Base-by-base conservation (phyloP, 768 basidiomycete species). In the Kwoniella botswanensis region DNA sequence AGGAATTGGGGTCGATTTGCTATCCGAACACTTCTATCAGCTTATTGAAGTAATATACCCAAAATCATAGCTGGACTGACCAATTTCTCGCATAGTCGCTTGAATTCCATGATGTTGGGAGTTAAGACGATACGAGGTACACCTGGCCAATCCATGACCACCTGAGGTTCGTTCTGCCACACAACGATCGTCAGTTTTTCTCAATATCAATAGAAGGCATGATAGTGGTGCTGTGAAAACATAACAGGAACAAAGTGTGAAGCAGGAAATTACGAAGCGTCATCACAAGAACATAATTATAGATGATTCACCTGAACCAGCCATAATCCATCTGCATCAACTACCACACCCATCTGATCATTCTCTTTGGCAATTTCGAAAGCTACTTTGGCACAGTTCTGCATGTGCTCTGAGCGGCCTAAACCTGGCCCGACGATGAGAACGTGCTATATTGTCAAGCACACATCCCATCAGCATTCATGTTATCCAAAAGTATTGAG, bases 371-470 rank as follows among this genome's bases (percentile, higher is more conserved):
- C 96, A 53, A 96, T 86, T 11, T 84, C 84, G 21, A 98, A 85
- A 0, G 95, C 93, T 29, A 90, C 82, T 67, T 88, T 88, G 0
- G 94, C 95, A 68, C 89, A 93, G 4, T 82, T 84, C 80, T 93
- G 93, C 94, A 98, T 99, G 85, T 93, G 92, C 3, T 87, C 84
- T 77, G 94, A 93, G 0, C 97, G 89, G 0, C 97, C 97, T 0
- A 99, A 88, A 5, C 97, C 97, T 0, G 97, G 97, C 0, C 97
- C 97, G 41, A 98, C 88, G 22, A 99, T 88, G 53, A 99, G 89
- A 22, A 92, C 93, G 83, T 99, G 97, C 82, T 26, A 26, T 26
- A 3, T 26, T 26, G 26, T 26, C 26, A 26, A 26, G 26, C 26
- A 26, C 3, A 26, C 26, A 26, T 26, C 3, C 26, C 26, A 26